Evolutionary conservation across 768 basidiomycete species (phyloP).

Genomic region (Dioszegia hungarica): DNA sequence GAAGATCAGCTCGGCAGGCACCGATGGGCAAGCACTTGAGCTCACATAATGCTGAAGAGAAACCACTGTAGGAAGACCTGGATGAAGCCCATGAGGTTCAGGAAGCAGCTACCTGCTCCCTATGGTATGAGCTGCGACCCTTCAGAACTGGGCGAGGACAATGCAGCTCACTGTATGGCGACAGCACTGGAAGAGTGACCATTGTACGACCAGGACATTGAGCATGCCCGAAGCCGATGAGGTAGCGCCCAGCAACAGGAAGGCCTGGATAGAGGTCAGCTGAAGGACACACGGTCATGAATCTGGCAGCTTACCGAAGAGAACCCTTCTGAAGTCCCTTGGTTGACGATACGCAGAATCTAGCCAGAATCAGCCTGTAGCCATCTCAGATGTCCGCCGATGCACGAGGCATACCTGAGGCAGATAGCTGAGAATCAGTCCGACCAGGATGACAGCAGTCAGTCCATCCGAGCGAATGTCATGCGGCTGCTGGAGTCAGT

Average conservation of each 20-base stretch:
- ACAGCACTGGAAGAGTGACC: constrained; percentile 77
- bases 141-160: not conserved
- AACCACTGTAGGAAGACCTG: constrained; percentile 81
- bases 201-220: constrained; percentile 84
- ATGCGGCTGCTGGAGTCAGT: constrained; percentile 55
- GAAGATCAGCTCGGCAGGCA: not conserved
- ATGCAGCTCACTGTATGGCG: constrained; percentile 56
- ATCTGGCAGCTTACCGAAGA: constrained; percentile 56
- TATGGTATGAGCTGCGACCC: constrained; percentile 39
- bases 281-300: not conserved
- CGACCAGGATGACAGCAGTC: constrained; percentile 61
- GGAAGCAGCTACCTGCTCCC: constrained; percentile 68
- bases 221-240: constrained; percentile 75
- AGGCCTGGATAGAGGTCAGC: constrained; percentile 54
- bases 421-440: constrained; percentile 73
- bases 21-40: not conserved
- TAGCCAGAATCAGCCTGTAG: constrained; percentile 39
- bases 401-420: constrained; percentile 67
- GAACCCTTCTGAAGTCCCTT: constrained; percentile 78
- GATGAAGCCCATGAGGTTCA: constrained; percentile 72
- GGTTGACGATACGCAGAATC: constrained; percentile 74
- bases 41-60: constrained; percentile 76
- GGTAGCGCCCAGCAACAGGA: constrained; percentile 79
- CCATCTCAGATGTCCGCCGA: too few species aligned
- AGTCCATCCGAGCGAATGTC: constrained; percentile 68